Evolutionary conservation across 2,329 filamentous ascomycete genomes (phyloP), one percentile per base, ranked within the genome.

Genomic region (Ophiostoma novo-ulmi): DNA sequence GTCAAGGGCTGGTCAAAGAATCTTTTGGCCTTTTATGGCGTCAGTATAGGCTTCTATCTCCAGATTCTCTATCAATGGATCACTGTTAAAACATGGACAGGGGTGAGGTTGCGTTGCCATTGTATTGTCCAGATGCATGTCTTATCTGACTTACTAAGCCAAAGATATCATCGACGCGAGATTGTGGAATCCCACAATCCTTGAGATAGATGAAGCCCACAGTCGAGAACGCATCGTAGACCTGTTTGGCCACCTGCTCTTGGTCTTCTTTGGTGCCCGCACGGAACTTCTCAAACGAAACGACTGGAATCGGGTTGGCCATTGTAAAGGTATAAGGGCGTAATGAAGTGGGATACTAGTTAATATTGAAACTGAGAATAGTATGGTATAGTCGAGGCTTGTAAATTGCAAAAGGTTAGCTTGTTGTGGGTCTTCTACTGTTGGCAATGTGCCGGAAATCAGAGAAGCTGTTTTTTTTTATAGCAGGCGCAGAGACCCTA

Each of bases 171-270:
- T 69, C 38, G 48, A 69, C 39, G 13, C 39, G 38, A 7, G 39
- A 61, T n/a, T 69, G 38, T 3, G 68, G 48, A 35, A 69, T 69
- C 17, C 68, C 68, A 6, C 35, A 41, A 39, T 69, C 58, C 39
- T 69, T 69, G 13, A 69, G 58, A n/a, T 69, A 69, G 38, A 69
- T 41, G 55, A 61, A 69, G 38, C 68, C 68, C 4, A 69, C 36
- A 5, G 35, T 69, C 38, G 36, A 52, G 13, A 69, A 69, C 7
- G 68, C 68, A 52, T 52, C 20, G 38, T 69, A 69, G 22, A 69
- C 22, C 26, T 69, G 36, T 26, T 69, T 64, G 39, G 68, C 68
- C 55, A 69, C 68, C 13, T 39, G 13, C 58, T 69, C 20, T 41
- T 31, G n/a, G 6, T 69, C 68, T 26, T 58, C n/a, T 41, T 61